A percentile compares a stretch with the other conserved stretches of the same genome.
Evolutionary conservation across 2,329 filamentous ascomycete species (phyloP).

Genomic region (Trichoderma gracile): DNA sequence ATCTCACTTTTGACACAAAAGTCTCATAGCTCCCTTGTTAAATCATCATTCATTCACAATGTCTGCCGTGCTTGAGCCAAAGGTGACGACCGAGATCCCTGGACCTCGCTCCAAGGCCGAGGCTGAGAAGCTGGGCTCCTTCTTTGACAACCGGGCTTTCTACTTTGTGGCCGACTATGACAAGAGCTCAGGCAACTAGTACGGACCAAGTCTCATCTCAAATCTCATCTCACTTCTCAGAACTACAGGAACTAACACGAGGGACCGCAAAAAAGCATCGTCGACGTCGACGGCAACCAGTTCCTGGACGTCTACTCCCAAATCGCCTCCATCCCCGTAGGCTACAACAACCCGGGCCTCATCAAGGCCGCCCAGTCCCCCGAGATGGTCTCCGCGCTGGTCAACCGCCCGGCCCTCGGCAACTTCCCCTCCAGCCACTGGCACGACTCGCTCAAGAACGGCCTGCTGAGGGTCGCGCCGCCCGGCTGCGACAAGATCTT

Average conservation of each 20-base stretch:
- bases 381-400: conserved; percentile 71
- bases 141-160: conserved; percentile 55
- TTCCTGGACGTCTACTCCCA: conserved; percentile 66
- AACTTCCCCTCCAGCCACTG: conserved; percentile 80
- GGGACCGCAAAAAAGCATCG: conserved; percentile 43
- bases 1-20: too few species aligned
- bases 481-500: conserved; percentile 78
- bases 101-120: conserved; percentile 44
- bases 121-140: conserved; percentile 46
- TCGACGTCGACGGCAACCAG: conserved; percentile 52
- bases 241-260: neutral
- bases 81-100: conserved; percentile 43
- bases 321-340: conserved; percentile 80
- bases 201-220: neutral
- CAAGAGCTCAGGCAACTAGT: conserved; percentile 55
- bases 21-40: neutral
- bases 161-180: conserved; percentile 56
- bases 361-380: conserved; percentile 64
- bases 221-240: too few species aligned
- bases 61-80: conserved; percentile 39
- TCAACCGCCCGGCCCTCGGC: conserved; percentile 77
- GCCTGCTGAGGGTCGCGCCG: conserved; percentile 71
- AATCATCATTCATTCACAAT: conserved; percentile 28
- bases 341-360: conserved; percentile 76
- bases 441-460: conserved; percentile 69